A percentile compares a stretch with the other conserved stretches of the same genome.
Evolutionary conservation across 768 basidiomycete species (phyloP).

Genomic region (Cystobasidium tubakii): DNA sequence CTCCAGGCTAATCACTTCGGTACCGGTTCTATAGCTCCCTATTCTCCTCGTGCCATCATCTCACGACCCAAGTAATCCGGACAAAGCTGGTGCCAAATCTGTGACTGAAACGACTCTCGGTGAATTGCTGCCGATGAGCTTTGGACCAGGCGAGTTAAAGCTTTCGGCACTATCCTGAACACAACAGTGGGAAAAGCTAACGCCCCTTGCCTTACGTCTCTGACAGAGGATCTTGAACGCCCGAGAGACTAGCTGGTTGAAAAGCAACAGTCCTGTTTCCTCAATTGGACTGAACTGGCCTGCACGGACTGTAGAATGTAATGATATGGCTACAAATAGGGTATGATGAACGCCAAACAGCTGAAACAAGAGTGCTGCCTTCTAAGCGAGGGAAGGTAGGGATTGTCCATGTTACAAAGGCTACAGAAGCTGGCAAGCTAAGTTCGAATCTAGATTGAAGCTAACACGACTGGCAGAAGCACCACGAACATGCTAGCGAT

Average conservation of each 20-base stretch:
- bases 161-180: constrained; percentile 42
- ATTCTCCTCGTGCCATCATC: constrained; percentile 62
- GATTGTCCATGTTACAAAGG: too few relatives aligned
- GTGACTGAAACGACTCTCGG: constrained; percentile 63
- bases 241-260: background rate
- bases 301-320: too few relatives aligned
- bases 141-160: constrained; percentile 74
- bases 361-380: too few relatives aligned
- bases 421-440: too few relatives aligned
- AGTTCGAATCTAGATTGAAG: too few relatives aligned
- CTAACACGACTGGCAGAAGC: background rate
- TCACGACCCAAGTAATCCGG: constrained; percentile 56
- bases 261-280: too few relatives aligned
- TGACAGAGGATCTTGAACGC: background rate
- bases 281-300: too few relatives aligned
- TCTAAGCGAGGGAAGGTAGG: too few relatives aligned
- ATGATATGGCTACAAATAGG: too few relatives aligned
- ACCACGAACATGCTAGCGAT: background rate
- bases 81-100: constrained; percentile 39
- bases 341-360: too few relatives aligned
- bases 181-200: background rate
- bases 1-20: background rate
- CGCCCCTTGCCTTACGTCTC: background rate
- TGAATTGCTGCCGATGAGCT: constrained; percentile 73
- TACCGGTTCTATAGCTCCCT: constrained; percentile 54